Evolutionary conservation across 1,139 yeast species (phyloP).

Genomic region (Blastobotrys capitulatus): DNA sequence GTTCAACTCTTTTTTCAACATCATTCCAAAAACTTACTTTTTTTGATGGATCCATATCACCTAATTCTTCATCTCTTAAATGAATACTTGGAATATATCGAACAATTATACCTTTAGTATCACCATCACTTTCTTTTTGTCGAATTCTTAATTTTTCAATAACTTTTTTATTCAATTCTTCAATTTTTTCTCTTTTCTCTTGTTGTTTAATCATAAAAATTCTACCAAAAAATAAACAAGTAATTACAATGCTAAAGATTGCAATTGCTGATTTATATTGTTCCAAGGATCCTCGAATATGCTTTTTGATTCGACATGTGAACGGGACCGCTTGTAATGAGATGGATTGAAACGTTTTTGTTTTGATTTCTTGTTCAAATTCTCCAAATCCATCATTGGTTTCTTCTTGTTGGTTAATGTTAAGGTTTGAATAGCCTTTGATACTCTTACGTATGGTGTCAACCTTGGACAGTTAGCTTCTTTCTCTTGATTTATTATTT

Average conservation of each 20-base stretch:
- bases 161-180: slow-evolving; percentile 30
- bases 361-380: slow-evolving; percentile 20
- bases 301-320: slow-evolving; percentile 28
- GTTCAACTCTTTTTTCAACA: slow-evolving; percentile 56
- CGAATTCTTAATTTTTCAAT: slow-evolving; percentile 34
- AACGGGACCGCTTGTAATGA: slow-evolving; percentile 34
- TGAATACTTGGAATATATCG: slow-evolving; percentile 68
- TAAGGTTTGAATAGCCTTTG: slow-evolving; percentile 21
- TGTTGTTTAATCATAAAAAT: neutral
- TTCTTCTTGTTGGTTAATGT: slow-evolving; percentile 2
- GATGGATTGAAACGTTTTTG: slow-evolving; percentile 31
- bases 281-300: slow-evolving; percentile 28
- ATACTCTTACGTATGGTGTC: slow-evolving; percentile 22
- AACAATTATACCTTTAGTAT: slow-evolving; percentile 35
- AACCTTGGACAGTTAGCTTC: slow-evolving; percentile 17
- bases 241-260: slow-evolving; percentile 12
- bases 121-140: slow-evolving; percentile 31
- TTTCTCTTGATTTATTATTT: slow-evolving; percentile 27
- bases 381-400: slow-evolving; percentile 15
- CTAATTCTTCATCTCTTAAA: slow-evolving; percentile 63
- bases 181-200: slow-evolving; percentile 13
- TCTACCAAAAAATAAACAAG: slow-evolving; percentile 9
- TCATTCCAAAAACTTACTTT: slow-evolving; percentile 57
- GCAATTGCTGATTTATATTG: slow-evolving; percentile 29
- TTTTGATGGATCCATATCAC: slow-evolving; percentile 39